phyloP scores from a whole-genome alignment of 1,139 yeast species.

The Komagataea norvegica region DNA sequence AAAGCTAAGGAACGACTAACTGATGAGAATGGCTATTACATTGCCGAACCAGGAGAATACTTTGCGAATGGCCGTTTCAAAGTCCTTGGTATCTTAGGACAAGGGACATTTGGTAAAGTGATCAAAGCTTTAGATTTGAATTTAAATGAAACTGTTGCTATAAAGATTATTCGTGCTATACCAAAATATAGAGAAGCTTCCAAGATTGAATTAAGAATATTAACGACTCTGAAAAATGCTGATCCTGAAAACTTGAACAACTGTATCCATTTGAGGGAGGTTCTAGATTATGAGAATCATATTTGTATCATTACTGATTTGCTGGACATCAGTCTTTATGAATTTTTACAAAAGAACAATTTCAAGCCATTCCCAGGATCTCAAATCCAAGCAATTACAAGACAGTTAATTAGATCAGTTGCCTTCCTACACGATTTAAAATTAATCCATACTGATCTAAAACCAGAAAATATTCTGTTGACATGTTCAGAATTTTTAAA shows the following conservation, averaged over 20 bases:
- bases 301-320: slow-evolving; percentile 91
- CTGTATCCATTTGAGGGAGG: slow-evolving; percentile 77
- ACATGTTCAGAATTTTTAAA: slow-evolving; percentile 49
- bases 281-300: slow-evolving; percentile 91
- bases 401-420: slow-evolving; percentile 80
- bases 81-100: slow-evolving; percentile 73
- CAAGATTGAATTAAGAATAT: slow-evolving; percentile 69
- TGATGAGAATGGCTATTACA: slow-evolving; percentile 83
- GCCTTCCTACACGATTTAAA: slow-evolving; percentile 86
- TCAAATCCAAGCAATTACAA: slow-evolving; percentile 85
- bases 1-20: slow-evolving; percentile 23
- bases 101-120: slow-evolving; percentile 97
- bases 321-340: slow-evolving; percentile 79
- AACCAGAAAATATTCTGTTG: slow-evolving; percentile 88
- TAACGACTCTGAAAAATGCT: slow-evolving; percentile 72
- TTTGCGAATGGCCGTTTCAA: slow-evolving; percentile 67
- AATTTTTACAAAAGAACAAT: slow-evolving; percentile 75
- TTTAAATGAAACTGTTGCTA: slow-evolving; percentile 68
- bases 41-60: slow-evolving; percentile 52
- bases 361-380: slow-evolving; percentile 70
- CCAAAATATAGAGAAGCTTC: slow-evolving; percentile 85
- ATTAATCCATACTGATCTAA: slow-evolving; percentile 88
- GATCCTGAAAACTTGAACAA: slow-evolving; percentile 65
- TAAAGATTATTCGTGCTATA: slow-evolving; percentile 79
- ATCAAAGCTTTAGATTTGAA: slow-evolving; percentile 59